These are phyloP conservation scores for Phialophora verrucosa DNA, from an alignment of 2,329 filamentous ascomycete species.

Conservation along the genomic window DNA sequence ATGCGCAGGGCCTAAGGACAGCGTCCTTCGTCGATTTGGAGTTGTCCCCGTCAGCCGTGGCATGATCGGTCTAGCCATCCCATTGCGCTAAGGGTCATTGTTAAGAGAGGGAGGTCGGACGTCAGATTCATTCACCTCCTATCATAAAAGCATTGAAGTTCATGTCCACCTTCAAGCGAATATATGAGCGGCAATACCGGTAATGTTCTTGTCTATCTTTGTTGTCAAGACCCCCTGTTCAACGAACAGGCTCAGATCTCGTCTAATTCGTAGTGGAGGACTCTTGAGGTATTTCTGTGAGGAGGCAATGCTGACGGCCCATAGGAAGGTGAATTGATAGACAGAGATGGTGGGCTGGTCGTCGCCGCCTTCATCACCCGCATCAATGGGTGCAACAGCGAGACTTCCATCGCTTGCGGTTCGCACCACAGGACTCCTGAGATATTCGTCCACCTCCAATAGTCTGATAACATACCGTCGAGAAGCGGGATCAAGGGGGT, in stretches of 20 bases:
- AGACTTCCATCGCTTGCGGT: not conserved
- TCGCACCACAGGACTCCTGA: not conserved
- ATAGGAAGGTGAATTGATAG: not conserved
- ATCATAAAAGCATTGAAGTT: not conserved
- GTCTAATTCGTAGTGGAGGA: not conserved
- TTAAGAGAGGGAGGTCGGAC: not conserved
- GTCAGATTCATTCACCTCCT: not conserved
- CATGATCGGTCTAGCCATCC: not conserved
- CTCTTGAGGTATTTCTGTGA: not conserved
- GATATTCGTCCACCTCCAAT: not conserved
- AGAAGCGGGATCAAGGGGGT: not conserved
- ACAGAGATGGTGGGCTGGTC: not conserved
- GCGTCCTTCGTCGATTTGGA: too few relatives aligned
- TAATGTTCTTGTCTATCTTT: not conserved
- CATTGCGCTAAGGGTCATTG: not conserved
- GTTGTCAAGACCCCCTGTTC: not conserved
- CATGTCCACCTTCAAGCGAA: not conserved
- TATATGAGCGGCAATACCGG: not conserved
- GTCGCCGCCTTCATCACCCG: not conserved
- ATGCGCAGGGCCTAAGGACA: too few relatives aligned
- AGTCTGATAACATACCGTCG: not conserved
- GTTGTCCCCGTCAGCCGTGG: not conserved
- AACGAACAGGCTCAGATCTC: not conserved
- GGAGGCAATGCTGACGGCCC: not conserved
- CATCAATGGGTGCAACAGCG: not conserved